These are phyloP conservation scores for Rehmannia glutinosa DNA, from an alignment of 257 asterid genomes.

Conservation along the genomic window DNA sequence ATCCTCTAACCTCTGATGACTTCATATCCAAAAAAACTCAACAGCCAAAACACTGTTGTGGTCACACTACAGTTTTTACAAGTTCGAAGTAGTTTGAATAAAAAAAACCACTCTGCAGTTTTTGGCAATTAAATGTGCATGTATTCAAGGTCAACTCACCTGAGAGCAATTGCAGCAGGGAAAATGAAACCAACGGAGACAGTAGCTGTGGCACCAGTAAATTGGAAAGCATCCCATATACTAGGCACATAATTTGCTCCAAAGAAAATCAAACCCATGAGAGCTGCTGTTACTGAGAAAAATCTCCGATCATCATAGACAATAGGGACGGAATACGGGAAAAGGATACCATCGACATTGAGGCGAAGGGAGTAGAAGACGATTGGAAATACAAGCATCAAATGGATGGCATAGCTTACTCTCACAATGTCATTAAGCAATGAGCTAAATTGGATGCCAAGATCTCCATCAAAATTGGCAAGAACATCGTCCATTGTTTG, in stretches of 20 bases:
- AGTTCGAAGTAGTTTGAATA: background rate
- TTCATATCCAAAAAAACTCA: background rate
- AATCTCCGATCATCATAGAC: conserved; percentile 64
- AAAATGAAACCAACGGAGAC: conserved; percentile 79
- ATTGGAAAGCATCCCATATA: conserved; percentile 92
- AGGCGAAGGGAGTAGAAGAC: conserved; percentile 87
- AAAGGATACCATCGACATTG: conserved; percentile 68
- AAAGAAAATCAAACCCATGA: conserved; percentile 61
- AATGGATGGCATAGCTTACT: conserved; percentile 76
- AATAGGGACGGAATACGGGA: conserved; percentile 64
- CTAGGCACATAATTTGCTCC: conserved; percentile 87
- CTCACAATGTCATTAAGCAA: conserved; percentile 70
- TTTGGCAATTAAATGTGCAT: background rate
- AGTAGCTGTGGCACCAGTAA: conserved; percentile 92
- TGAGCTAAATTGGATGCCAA: conserved; percentile 64
- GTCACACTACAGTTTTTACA: background rate
- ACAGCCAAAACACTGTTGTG: background rate
- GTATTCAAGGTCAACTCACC: conserved; percentile 35
- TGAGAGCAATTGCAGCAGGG: conserved; percentile 77
- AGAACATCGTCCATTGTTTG: conserved; percentile 80
- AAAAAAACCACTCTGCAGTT: background rate
- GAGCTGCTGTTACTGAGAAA: conserved; percentile 47
- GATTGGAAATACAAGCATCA: conserved; percentile 84
- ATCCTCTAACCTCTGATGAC: background rate
- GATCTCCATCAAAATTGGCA: conserved; percentile 83